Evolutionary conservation across 2,329 filamentous ascomycete species (phyloP).

Genomic region (Fusarium aywerte): DNA sequence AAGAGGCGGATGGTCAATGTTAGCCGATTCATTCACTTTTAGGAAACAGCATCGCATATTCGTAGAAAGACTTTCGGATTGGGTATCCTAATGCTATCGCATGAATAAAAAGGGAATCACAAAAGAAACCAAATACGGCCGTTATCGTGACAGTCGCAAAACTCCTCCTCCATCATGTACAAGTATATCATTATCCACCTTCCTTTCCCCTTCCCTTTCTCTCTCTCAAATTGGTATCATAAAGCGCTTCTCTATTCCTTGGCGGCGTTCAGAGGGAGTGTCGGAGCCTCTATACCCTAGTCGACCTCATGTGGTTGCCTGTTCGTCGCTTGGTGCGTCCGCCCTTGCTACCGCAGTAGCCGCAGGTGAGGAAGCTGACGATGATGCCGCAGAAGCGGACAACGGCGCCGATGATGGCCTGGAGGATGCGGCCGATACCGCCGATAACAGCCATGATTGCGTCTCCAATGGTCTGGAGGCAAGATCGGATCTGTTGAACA

Average conservation of each 20-base stretch:
- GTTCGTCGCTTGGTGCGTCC: constrained; percentile 28
- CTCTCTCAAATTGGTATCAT: constrained; percentile 23
- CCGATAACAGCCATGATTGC: constrained; percentile 75
- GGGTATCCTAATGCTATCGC: constrained; percentile 46
- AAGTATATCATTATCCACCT: background rate
- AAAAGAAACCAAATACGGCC: constrained; percentile 26
- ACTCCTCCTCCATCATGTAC: constrained; percentile 4
- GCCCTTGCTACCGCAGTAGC: constrained; percentile 50
- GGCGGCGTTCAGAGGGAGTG: background rate
- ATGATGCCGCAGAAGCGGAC: constrained; percentile 73
- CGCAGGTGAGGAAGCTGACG: constrained; percentile 72
- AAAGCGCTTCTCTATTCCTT: constrained; percentile 1
- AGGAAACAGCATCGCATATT: background rate
- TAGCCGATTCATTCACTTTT: background rate
- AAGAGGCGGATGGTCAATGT: background rate
- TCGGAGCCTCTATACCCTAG: constrained; percentile 24
- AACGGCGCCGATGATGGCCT: constrained; percentile 74
- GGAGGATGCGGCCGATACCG: constrained; percentile 72
- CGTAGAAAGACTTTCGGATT: constrained; percentile 33
- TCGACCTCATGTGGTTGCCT: constrained; percentile 28
- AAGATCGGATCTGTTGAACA: constrained; percentile 61
- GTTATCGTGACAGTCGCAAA: constrained; percentile 25
- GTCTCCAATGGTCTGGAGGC: constrained; percentile 72
- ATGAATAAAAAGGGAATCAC: constrained; percentile 21
- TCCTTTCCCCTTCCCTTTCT: background rate